Conservation (phyloP, 192 early-diverging fungal genomes). For the Rhizophagus prolifer region DNA sequence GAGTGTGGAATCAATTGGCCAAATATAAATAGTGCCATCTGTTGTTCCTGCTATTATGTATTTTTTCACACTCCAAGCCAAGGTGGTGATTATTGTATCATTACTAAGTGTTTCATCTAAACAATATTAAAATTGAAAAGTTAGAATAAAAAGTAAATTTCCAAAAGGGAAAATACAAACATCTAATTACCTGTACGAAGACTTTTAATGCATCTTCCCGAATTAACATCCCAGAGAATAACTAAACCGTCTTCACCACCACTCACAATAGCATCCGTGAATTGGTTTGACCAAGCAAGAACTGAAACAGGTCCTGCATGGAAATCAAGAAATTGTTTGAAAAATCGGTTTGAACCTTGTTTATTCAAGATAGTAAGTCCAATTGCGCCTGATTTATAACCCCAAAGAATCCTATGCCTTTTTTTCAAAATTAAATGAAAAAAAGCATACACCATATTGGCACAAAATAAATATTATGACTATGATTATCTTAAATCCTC, state of each 20-base stretch:
- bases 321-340: constrained; percentile 45
- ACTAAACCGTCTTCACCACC: constrained; percentile 46
- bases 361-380: constrained; percentile 45
- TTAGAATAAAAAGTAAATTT: not conserved
- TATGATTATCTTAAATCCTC: no score
- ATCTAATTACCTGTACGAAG: constrained; percentile 25
- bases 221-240: constrained; percentile 44
- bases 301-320: constrained; percentile 49
- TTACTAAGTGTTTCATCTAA: not conserved
- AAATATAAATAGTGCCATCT: constrained; percentile 36
- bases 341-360: constrained; percentile 21
- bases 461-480: not conserved
- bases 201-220: constrained; percentile 32
- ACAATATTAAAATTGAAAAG: constrained; percentile 5
- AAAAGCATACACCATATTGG: not conserved
- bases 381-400: constrained; percentile 49
- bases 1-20: constrained; percentile 30
- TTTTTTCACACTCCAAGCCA: constrained; percentile 4
- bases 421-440: not conserved
- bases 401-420: constrained; percentile 53
- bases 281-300: constrained; percentile 19
- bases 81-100: not conserved
- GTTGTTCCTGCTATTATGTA: constrained; percentile 38
- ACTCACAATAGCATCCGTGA: constrained; percentile 37
- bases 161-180: not conserved